Percentiles rank a stretch among this genome's conserved stretches.
Conservation (phyloP, 2,329 filamentous ascomycete genomes). For the Sphaerostilbella broomeana region DNA sequence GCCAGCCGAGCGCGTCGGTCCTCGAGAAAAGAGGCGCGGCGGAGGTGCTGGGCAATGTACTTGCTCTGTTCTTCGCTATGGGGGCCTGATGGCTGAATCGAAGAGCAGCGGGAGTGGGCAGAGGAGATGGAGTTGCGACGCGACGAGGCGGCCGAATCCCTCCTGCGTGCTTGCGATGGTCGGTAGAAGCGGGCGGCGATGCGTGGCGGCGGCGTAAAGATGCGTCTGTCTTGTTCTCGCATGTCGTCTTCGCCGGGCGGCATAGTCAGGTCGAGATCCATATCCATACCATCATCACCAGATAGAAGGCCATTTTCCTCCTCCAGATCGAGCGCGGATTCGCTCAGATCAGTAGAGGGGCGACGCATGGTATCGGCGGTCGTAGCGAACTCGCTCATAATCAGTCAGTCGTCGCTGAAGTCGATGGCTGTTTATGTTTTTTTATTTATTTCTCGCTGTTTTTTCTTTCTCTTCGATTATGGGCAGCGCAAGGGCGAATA, state of each 20-base stretch:
- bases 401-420: background rate
- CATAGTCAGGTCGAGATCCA: constrained; percentile 33
- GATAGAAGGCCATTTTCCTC: constrained; percentile 25
- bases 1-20: constrained; percentile 73
- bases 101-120: constrained; percentile 62
- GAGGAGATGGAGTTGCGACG: constrained; percentile 76
- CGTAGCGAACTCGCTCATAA: background rate
- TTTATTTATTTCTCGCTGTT: too few species aligned
- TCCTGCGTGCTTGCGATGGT: constrained; percentile 58
- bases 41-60: constrained; percentile 70
- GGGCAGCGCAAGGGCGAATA: too few species aligned
- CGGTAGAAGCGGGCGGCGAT: constrained; percentile 75
- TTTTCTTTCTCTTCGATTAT: too few species aligned
- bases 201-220: constrained; percentile 62
- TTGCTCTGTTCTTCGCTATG: constrained; percentile 59
- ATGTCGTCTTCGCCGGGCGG: constrained; percentile 32
- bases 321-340: constrained; percentile 35
- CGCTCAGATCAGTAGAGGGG: constrained; percentile 34
- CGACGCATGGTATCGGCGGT: constrained; percentile 34
- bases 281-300: constrained; percentile 23
- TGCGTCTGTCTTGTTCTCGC: constrained; percentile 28
- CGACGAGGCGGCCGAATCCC: constrained; percentile 70
- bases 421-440: background rate
- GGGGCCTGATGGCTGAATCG: constrained; percentile 44
- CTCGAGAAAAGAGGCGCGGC: constrained; percentile 73